phyloP scores from a whole-genome alignment of 1,284 basidiomycete genomes.

The Mrakiaceae sp. region DNA sequence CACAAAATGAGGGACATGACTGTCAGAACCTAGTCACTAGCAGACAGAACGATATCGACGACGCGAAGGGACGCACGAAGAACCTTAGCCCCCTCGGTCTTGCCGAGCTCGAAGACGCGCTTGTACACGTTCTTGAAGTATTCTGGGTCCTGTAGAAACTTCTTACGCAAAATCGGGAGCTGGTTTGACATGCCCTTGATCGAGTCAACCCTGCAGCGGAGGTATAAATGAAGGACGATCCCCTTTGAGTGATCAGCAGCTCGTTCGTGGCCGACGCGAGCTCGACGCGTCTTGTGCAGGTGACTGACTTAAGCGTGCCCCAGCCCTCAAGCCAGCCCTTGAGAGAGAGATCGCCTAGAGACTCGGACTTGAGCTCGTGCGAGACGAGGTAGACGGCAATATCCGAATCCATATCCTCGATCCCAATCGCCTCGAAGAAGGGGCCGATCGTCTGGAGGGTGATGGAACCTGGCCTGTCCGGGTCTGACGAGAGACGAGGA shows the following conservation, averaged over 20 bases:
- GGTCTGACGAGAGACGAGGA: conserved; percentile 20
- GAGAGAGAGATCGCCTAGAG: conserved; percentile 4
- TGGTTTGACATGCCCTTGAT: conserved; percentile 53
- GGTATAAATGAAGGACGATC: background rate
- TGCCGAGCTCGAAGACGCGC: conserved; percentile 77
- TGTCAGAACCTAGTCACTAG: conserved; percentile 48
- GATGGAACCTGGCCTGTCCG: conserved; percentile 30
- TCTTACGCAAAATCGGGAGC: conserved; percentile 48
- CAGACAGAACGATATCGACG: too few species aligned
- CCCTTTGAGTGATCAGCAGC: background rate
- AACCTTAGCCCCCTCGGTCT: conserved; percentile 50
- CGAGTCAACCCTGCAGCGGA: conserved; percentile 51
- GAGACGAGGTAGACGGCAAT: conserved; percentile 10
- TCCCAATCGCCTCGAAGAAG: conserved; percentile 31
- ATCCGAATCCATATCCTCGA: conserved; percentile 32
- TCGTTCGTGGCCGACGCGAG: background rate
- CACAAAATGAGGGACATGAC: conserved; percentile 20
- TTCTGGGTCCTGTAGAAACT: conserved; percentile 52
- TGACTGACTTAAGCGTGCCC: conserved; percentile 19
- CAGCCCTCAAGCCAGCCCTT: conserved; percentile 24
- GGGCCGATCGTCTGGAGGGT: conserved; percentile 36
- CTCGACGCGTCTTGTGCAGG: background rate
- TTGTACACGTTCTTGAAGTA: conserved; percentile 84
- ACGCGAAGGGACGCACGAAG: background rate
- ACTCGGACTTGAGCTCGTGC: conserved; percentile 8